Evolutionary conservation across 2,329 filamentous ascomycete species (phyloP).

Genomic region (Phaeosphaeriaceae sp.): DNA sequence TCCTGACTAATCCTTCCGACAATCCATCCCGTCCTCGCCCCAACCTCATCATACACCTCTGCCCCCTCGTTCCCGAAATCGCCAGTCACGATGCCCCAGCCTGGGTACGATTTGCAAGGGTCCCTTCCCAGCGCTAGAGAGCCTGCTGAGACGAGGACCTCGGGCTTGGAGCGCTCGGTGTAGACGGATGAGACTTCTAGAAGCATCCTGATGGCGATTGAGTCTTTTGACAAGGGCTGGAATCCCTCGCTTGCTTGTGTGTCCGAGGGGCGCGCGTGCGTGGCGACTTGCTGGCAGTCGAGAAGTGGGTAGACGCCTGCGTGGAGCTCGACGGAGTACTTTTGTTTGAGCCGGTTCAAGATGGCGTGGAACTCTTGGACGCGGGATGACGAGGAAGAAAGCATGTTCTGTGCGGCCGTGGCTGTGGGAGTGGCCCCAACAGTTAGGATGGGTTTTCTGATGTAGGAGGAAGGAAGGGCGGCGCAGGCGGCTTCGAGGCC

Average conservation of each 20-base stretch:
- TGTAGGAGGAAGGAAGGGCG: slow-evolving; percentile 40
- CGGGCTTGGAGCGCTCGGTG: slow-evolving; percentile 53
- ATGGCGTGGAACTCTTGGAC: slow-evolving; percentile 50
- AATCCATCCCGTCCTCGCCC: slow-evolving; percentile 63
- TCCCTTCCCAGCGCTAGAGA: slow-evolving; percentile 75
- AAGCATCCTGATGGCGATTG: slow-evolving; percentile 73
- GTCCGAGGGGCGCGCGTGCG: slow-evolving; percentile 62
- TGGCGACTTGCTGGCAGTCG: slow-evolving; percentile 81
- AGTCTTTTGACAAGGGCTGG: slow-evolving; percentile 56
- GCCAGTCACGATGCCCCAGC: slow-evolving; percentile 72
- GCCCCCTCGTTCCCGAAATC: slow-evolving; percentile 55
- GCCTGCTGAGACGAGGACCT: slow-evolving; percentile 74
- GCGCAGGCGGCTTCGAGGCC: slow-evolving; percentile 58
- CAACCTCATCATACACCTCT: slow-evolving; percentile 34
- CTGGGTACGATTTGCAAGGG: slow-evolving; percentile 72
- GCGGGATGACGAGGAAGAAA: slow-evolving; percentile 50
- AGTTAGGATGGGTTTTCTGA: slow-evolving; percentile 62
- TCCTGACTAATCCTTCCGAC: slow-evolving; percentile 78
- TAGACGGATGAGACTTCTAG: slow-evolving; percentile 76
- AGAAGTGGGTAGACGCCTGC: slow-evolving; percentile 78
- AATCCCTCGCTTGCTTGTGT: slow-evolving; percentile 19
- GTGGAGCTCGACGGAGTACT: slow-evolving; percentile 68
- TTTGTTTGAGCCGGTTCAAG: slow-evolving; percentile 47
- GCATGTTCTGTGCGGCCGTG: slow-evolving; percentile 67
- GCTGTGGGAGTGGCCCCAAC: slow-evolving; percentile 81